Base-by-base conservation (phyloP, 352 stramenopile species). In the Pilasporangium apinafurcum region DNA sequence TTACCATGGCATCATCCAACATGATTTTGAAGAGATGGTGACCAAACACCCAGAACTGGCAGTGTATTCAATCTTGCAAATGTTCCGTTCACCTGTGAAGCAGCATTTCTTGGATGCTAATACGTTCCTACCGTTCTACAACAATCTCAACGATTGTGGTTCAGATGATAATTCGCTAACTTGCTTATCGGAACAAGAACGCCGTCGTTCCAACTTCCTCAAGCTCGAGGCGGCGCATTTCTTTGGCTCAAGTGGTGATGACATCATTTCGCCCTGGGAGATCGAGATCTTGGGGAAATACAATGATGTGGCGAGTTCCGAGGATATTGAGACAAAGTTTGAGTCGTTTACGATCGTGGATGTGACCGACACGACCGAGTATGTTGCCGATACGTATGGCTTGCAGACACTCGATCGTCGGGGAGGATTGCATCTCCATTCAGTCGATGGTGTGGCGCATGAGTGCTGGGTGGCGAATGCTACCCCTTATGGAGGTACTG, bases 191-290 rank as follows among this genome's bases (percentile, higher is more conserved):
- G 29, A 40, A 2, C 45, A 65, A n/a, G 44, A 63, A 26, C 30
- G 50, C 18, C 58, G 62, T 21, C 65, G 59, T 24, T 64, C 60
- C 48, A 81, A 81, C 48, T 75, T 70, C 44, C 44, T 59, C 20
- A 57, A 51, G 12, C 37, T 74, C 24, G 49, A 50, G 22, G 40
- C 46, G 8, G 65, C 59, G 0, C 53, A 73, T 34, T 75, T 73
- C 46, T 70, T 81, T 30, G 56, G 51, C 0, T 63, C 62, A 0
- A 47, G 59, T 9, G 31, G 53, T 20, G 68, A 77, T 38, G 58
- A 58, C 5, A 38, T 63, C 1, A 50, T 70, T 26, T 48, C 62
- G 8, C 68, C 64, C 12, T 77, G 62, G 58, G 61, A 81, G 41
- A 46, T 43, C 14, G 59, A 54, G 17, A 41, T 74, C 5, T 14